A percentile compares a stretch with the other conserved stretches of the same genome.
Conservation (phyloP, 1,139 yeast genomes). For the Tardiomyces digboiensis region DNA sequence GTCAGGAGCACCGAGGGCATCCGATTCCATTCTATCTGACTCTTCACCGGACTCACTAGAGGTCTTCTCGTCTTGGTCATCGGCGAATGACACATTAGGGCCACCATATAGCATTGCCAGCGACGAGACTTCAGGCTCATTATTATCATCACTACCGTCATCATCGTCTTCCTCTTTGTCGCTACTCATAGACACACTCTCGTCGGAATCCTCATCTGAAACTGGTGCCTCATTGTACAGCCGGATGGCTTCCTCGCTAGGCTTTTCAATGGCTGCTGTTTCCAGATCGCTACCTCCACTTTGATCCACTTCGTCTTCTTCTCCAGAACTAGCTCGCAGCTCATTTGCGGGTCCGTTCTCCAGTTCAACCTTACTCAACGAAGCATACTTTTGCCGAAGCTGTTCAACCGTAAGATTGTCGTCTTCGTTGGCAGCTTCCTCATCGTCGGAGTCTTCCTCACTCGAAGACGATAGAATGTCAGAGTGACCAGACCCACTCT, state of each 20-base stretch:
- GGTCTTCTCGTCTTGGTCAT: slow-evolving; percentile 13
- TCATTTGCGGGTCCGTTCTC: too few relatives aligned
- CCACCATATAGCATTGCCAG: slow-evolving; percentile 18
- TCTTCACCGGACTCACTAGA: slow-evolving; percentile 10
- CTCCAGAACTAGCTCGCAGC: too few relatives aligned
- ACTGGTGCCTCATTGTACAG: slow-evolving; percentile 8
- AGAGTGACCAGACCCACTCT: slow-evolving; percentile 6
- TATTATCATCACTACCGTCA: slow-evolving; percentile 8
- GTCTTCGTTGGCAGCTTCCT: slow-evolving; percentile 31
- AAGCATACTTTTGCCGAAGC: slow-evolving; percentile 53
- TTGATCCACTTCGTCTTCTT: too few relatives aligned
- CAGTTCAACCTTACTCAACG: slow-evolving; percentile 28
- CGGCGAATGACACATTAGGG: slow-evolving; percentile 13
- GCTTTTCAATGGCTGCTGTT: slow-evolving; percentile 10
- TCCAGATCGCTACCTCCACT: too few relatives aligned
- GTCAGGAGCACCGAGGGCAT: too few relatives aligned
- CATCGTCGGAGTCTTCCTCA: slow-evolving; percentile 16
- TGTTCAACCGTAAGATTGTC: slow-evolving; percentile 56
- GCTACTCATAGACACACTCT: slow-evolving; percentile 8
- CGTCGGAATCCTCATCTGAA: slow-evolving; percentile 6
- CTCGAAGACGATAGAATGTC: slow-evolving; percentile 15
- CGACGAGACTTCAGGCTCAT: slow-evolving; percentile 10
- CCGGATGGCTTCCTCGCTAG: slow-evolving; percentile 16
- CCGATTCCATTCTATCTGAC: slow-evolving; percentile 13
- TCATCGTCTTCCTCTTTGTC: slow-evolving; percentile 5